These are phyloP conservation scores for Carex cristatella DNA, from an alignment of 176 grass and related monocot species.

Conservation along the genomic window DNA sequence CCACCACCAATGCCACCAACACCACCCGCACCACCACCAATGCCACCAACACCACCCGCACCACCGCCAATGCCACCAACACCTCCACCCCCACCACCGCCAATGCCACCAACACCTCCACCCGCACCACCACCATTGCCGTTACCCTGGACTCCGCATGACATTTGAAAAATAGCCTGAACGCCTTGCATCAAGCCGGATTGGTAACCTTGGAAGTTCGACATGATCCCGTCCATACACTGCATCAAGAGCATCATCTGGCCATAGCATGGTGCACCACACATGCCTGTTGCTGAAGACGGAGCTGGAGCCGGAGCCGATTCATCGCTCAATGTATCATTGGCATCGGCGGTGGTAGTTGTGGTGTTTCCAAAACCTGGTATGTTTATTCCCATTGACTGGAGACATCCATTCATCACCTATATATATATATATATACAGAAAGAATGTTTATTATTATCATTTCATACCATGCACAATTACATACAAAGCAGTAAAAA, in stretches of 20 bases:
- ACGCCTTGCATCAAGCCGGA: constrained; percentile 84
- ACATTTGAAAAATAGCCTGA: constrained; percentile 62
- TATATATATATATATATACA: background rate
- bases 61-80: background rate
- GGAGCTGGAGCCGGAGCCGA: background rate
- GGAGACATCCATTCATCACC: constrained; percentile 66
- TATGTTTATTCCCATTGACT: constrained; percentile 53
- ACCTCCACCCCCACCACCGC: background rate
- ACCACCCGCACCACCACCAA: background rate
- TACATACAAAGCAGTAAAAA: background rate
- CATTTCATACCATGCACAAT: background rate
- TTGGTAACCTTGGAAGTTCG: constrained; percentile 58
- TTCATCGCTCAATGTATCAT: background rate
- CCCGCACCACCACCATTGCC: background rate
- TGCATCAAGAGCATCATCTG: constrained; percentile 59
- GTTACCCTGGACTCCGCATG: constrained; percentile 35
- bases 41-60: background rate
- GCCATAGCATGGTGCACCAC: constrained; percentile 56
- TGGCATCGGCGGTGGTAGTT: background rate
- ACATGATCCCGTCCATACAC: constrained; percentile 58
- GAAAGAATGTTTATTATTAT: background rate
- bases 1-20: too few relatives aligned
- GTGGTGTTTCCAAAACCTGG: background rate
- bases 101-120: background rate
- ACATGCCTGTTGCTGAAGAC: constrained; percentile 29